Evolutionary conservation across 1,284 basidiomycete species (phyloP).

Genomic region (Rhizoctonia solani): DNA sequence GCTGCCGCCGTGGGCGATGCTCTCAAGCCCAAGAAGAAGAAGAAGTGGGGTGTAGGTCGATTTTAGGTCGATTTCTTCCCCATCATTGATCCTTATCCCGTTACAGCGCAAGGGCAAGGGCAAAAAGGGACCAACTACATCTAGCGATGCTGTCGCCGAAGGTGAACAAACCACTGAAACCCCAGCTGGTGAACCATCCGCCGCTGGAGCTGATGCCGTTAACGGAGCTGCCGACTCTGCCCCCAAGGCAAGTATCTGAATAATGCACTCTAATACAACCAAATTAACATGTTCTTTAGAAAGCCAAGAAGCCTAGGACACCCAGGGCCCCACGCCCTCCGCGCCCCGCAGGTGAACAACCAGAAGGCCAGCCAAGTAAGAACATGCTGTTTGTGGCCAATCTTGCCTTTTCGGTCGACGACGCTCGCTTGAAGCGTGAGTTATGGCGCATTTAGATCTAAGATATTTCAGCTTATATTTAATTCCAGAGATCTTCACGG

Average conservation of each 20-base stretch:
- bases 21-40: slow-evolving; percentile 79
- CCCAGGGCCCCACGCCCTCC: slow-evolving; percentile 59
- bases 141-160: slow-evolving; percentile 49
- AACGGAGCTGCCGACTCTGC: slow-evolving; percentile 22
- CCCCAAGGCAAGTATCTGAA: slow-evolving; percentile 13
- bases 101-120: slow-evolving; percentile 49
- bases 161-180: slow-evolving; percentile 35
- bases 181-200: slow-evolving; percentile 19
- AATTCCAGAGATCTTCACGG: slow-evolving; percentile 76
- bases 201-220: slow-evolving; percentile 21
- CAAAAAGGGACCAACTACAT: slow-evolving; percentile 44
- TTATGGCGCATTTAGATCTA: not conserved
- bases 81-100: slow-evolving; percentile 27
- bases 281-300: slow-evolving; percentile 50
- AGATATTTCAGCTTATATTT: not conserved
- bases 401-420: slow-evolving; percentile 88
- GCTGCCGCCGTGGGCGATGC: slow-evolving; percentile 57
- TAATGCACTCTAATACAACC: slow-evolving; percentile 21
- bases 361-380: slow-evolving; percentile 78
- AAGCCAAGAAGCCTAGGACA: slow-evolving; percentile 57
- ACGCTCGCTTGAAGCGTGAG: slow-evolving; percentile 50
- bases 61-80: slow-evolving; percentile 32
- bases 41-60: slow-evolving; percentile 61
- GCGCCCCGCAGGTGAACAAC: slow-evolving; percentile 74
- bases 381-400: slow-evolving; percentile 92